These are phyloP conservation scores for Dioscorea dumetorum DNA, from an alignment of 106 monocot genomes.

Conservation along the genomic window DNA sequence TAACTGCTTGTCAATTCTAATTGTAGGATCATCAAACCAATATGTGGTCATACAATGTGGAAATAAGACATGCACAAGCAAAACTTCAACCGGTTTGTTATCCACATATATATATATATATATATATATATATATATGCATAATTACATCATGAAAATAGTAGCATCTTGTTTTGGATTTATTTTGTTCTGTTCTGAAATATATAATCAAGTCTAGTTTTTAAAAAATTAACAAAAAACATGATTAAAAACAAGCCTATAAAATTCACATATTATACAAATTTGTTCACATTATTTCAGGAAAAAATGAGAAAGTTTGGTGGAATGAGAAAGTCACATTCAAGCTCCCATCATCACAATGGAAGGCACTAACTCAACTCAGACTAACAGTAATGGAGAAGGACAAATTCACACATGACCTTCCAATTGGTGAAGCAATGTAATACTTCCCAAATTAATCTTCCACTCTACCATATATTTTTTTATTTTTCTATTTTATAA, in stretches of 20 bases:
- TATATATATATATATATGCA: too few species aligned
- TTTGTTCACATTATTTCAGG: slow-evolving; percentile 10
- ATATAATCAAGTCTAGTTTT: neutral
- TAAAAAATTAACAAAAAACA: neutral
- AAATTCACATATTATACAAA: neutral
- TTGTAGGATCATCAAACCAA: slow-evolving; percentile 31
- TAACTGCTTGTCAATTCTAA: neutral
- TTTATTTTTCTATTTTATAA: neutral
- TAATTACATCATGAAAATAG: neutral
- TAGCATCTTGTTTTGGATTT: neutral
- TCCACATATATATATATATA: too few species aligned
- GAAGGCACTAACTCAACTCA: slow-evolving; percentile 26
- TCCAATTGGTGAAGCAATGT: slow-evolving; percentile 58
- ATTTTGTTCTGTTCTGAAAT: neutral
- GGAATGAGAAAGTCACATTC: slow-evolving; percentile 78
- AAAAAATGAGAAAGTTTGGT: slow-evolving; percentile 46
- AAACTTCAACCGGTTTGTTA: slow-evolving; percentile 24
- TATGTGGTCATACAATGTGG: slow-evolving; percentile 42
- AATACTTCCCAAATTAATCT: neutral
- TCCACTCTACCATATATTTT: neutral
- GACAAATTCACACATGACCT: slow-evolving; percentile 32
- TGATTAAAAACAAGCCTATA: neutral
- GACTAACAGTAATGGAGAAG: slow-evolving; percentile 42
- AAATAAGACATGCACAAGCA: slow-evolving; percentile 20
- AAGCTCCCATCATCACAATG: slow-evolving; percentile 20